Evolutionary conservation across 2,329 filamentous ascomycete species (phyloP), one percentile per base, ranked within the genome.

Genomic region (Trichoderma oligosporum): DNA sequence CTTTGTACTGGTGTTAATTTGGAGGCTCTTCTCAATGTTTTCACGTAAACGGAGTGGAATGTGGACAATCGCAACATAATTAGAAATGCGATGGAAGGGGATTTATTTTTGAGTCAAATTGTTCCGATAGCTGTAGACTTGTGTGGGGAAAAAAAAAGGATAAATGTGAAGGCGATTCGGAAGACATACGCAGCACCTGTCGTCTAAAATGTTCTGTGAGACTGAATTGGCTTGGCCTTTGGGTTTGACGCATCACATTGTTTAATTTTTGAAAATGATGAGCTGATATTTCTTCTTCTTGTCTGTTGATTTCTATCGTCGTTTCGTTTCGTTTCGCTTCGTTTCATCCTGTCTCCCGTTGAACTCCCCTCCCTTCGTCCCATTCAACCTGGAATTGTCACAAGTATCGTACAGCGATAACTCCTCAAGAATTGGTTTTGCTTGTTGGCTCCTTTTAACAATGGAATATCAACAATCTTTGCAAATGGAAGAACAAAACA

Each of bases 391-490:
- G 20, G 12, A 35, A 25, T 12, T 31, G 38, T 25, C 41, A 56
- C 36, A 8, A 29, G 25, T 51, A 62, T 62, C 49, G 59, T 63
- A 61, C 60, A 63, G 24, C 18, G 16, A 49, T n/a, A n/a, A n/a
- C n/a, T n/a, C n/a, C n/a, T n/a, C n/a, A n/a, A n/a, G n/a, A n/a
- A n/a, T n/a, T n/a, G n/a, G n/a, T n/a, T 29, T 16, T 53, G 29
- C 22, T 7, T 35, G 6, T n/a, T n/a, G 18, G 18, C 22, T n/a
- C 25, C 49, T 18, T 11, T 35, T 24, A 27, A 29, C 51, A 36
- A 29, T 12, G 16, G 35, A 22, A 58, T 42, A 42, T 48, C 35
- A 47, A 16, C 44, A 31, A 9, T 29, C 20, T 51, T 14, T 33
- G 22, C 47, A 11, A 24, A 24, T 9, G 24, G 47, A 29, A 27